Conservation (phyloP, 345 rosid genomes). For the Schrenkiella parvula region DNA sequence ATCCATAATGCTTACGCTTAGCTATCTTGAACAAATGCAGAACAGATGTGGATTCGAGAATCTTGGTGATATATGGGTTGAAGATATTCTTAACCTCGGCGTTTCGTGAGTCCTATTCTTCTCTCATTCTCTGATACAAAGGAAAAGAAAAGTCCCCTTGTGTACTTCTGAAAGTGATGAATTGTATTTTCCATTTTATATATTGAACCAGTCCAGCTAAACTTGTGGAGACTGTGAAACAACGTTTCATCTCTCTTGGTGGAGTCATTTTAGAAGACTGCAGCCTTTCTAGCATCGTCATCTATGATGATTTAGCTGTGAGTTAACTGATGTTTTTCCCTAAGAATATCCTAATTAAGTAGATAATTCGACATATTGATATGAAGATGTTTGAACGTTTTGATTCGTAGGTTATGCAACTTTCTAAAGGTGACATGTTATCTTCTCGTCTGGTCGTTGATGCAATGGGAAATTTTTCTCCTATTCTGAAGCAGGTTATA, state of each 20-base stretch:
- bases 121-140: not conserved
- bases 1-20: not conserved
- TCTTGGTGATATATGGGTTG: slow-evolving; percentile 91
- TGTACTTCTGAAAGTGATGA: slow-evolving; percentile 16
- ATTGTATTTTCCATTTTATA: not conserved
- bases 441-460: slow-evolving; percentile 73
- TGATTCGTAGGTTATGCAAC: slow-evolving; percentile 50
- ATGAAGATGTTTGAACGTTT: not conserved
- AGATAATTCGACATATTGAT: not conserved
- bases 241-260: slow-evolving; percentile 68
- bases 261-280: slow-evolving; percentile 80
- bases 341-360: not conserved
- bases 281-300: slow-evolving; percentile 55
- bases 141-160: not conserved
- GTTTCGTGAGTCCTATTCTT: slow-evolving; percentile 67
- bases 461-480: slow-evolving; percentile 98
- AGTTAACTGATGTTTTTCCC: slow-evolving; percentile 29
- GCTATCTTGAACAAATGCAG: slow-evolving; percentile 41
- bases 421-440: slow-evolving; percentile 58
- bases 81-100: slow-evolving; percentile 92
- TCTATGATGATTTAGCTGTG: slow-evolving; percentile 75
- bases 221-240: slow-evolving; percentile 78
- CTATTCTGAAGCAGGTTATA: slow-evolving; percentile 79
- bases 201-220: slow-evolving; percentile 63
- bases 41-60: slow-evolving; percentile 91